These are phyloP conservation scores for Pulveroboletus ravenelii DNA, from an alignment of 768 basidiomycete species.

Conservation along the genomic window DNA sequence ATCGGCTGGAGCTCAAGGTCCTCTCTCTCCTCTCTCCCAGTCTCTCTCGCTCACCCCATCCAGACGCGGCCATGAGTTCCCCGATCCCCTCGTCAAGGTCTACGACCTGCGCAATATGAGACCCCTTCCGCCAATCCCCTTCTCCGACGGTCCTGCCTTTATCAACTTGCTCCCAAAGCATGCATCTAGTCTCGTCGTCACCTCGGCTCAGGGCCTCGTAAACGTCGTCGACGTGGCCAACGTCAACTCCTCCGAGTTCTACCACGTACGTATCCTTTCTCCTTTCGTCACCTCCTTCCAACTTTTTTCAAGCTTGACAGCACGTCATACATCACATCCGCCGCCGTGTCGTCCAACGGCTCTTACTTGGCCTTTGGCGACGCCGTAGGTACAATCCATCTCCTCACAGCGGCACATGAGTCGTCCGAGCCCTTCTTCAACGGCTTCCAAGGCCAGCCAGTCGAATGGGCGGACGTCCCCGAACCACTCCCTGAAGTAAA, in stretches of 20 bases:
- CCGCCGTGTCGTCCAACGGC: conserved; percentile 79
- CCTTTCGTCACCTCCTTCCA: not conserved
- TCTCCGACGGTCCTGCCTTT: conserved; percentile 83
- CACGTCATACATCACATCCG: conserved; percentile 72
- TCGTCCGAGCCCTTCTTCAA: conserved; percentile 67
- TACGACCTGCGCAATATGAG: conserved; percentile 85
- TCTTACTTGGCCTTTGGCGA: conserved; percentile 94
- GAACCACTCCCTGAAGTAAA: conserved; percentile 63
- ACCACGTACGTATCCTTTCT: conserved; percentile 52
- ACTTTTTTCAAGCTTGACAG: conserved; percentile 51
- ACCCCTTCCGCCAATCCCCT: conserved; percentile 79
- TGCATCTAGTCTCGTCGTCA: conserved; percentile 67
- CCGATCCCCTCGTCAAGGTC: conserved; percentile 89
- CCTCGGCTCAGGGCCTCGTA: conserved; percentile 77
- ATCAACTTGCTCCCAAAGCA: conserved; percentile 75
- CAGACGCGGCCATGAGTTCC: conserved; percentile 83
- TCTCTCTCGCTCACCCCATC: conserved; percentile 9
- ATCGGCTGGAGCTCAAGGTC: conserved; percentile 87
- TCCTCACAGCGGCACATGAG: conserved; percentile 70
- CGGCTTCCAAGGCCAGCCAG: conserved; percentile 80
- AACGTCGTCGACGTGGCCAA: conserved; percentile 81
- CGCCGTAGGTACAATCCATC: conserved; percentile 75
- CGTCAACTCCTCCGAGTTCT: conserved; percentile 65
- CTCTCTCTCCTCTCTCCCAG: not conserved
- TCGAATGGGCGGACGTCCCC: conserved; percentile 79